Evolutionary conservation across 352 stramenopile genomes (phyloP), one percentile per base, ranked within the genome.

Genomic region (Elongisporangium undulatum): DNA sequence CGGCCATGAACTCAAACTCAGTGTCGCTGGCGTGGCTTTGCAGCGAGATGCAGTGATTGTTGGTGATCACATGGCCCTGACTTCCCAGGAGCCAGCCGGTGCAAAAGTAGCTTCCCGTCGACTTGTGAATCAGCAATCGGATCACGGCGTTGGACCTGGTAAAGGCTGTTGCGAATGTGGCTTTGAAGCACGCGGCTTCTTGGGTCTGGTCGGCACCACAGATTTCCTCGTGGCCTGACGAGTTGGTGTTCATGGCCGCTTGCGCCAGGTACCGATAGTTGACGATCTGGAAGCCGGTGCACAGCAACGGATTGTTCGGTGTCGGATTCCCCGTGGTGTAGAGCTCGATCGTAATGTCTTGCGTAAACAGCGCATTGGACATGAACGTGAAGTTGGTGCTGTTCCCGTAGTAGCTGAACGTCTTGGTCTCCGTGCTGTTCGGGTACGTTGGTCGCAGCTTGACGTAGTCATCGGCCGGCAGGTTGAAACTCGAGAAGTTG

Each of bases 51-150:
- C 85, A 94, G 69, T 94, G 85, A 55, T 91, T 59, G 72, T 94
- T 94, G 22, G 85, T 92, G 17, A 94, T 49, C 41, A 90, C n/a
- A 55, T 94, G 82, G 16, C 81, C 82, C 19, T 94, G 72, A 34
- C 71, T 86, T n/a, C 85, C 85, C 23, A 91, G 7, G 3, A 94
- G 63, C 78, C 78, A 94, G 17, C 85, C 85, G 17, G 79, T 91
- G 60, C 85, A 94, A 49, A 88, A 89, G 58, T 69, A 87, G 4
- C 70, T 78, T 3, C 71, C 67, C 21, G 55, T 63, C 38, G 52
- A 45, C 55, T 90, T 90, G 66, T 90, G 80, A 29, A 89, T 91
- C 10, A 89, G 58, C 45, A 94, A 58, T 4, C 84, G 78, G 20
- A 65, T 64, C 8, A 92, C 73, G 1, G 84, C 69, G 15, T 77